Evolutionary conservation across 352 stramenopile species (phyloP), one percentile per base, ranked within the genome.

Genomic region (Phytophthora gonapodyides): DNA sequence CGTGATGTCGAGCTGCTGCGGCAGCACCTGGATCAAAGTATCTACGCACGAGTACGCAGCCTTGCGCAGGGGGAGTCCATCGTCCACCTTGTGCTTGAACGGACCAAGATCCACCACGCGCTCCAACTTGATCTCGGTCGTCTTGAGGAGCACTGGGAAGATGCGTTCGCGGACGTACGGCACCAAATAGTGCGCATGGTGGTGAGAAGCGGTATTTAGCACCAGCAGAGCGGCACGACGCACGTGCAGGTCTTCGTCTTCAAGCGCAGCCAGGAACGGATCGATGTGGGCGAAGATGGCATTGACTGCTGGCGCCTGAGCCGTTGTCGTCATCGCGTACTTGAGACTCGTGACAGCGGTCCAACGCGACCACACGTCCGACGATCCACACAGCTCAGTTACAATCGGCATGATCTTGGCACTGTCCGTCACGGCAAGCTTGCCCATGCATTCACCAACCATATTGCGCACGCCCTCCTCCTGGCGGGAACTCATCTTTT

Each of bases 51-150:
- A 91, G 46, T 99, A 97, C 8, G 96, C 85, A 27, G 96, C 92
- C 71, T 96, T 96, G 38, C 88, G 88, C 44, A 96, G 69, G 44
- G 85, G 81, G 12, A 96, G 70, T 1, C 84, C 88, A 68, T 96
- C 88, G 51, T 96, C 88, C 30, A 99, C 97, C 58, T 97, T 99
- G 71, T 99, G 97, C 69, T 98, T 99, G 78, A 99, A 99, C 17
- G 97, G 97, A 51, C 97, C 97, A 48, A 99, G 84, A 72, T 99
- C 96, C 34, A 99, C 96, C 33, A 97, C 93, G 30, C 97, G 88
- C 67, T 99, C 91, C 54, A 99, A 71, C 69, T 98, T 98, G 16
- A 99, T 84, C 46, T 97, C 80, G 19, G 96, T 94, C 13, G 84
- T 80, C 49, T 89, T 86, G 34, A 98, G 87, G 3, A 99, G 79